Evolutionary conservation across 352 stramenopile species (phyloP).

Genomic region (Blastocystis sp.): DNA sequence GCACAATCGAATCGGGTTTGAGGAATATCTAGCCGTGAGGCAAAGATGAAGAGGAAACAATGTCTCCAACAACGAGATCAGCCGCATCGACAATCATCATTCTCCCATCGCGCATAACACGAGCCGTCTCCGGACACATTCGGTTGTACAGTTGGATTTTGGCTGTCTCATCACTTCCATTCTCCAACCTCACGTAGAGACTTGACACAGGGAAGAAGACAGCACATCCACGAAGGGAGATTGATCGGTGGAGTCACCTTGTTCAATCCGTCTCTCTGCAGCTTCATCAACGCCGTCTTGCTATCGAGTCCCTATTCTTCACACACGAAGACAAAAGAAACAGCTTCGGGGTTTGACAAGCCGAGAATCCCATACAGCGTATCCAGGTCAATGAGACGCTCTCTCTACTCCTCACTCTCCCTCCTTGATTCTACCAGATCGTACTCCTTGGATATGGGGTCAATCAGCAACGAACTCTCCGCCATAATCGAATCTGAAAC

Average conservation of each 20-base stretch:
- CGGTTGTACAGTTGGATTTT: constrained; percentile 49
- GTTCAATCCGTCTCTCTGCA: constrained; percentile 59
- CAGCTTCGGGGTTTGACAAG: constrained; percentile 7
- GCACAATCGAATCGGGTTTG: constrained; percentile 38
- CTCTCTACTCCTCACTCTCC: constrained; percentile 18
- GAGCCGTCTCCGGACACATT: constrained; percentile 23
- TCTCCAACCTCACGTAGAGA: neutral
- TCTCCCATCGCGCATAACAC: constrained; percentile 36
- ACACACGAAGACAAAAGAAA: neutral
- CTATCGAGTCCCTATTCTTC: constrained; percentile 35
- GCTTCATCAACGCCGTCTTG: constrained; percentile 21
- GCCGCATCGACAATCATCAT: constrained; percentile 36
- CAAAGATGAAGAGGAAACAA: neutral
- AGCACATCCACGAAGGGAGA: constrained; percentile 65
- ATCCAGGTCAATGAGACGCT: constrained; percentile 41
- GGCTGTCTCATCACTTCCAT: neutral
- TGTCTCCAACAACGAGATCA: constrained; percentile 64
- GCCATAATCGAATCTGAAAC: neutral
- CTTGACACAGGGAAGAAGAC: constrained; percentile 54
- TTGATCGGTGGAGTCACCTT: constrained; percentile 53
- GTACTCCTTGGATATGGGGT: constrained; percentile 66
- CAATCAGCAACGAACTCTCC: constrained; percentile 21
- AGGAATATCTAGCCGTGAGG: constrained; percentile 43
- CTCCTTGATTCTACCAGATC: constrained; percentile 4
- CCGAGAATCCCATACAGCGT: constrained; percentile 63